Evolutionary conservation across 176 grass and related monocot genomes (phyloP), one percentile per base, ranked within the genome.

Genomic region (Lolium perenne): DNA sequence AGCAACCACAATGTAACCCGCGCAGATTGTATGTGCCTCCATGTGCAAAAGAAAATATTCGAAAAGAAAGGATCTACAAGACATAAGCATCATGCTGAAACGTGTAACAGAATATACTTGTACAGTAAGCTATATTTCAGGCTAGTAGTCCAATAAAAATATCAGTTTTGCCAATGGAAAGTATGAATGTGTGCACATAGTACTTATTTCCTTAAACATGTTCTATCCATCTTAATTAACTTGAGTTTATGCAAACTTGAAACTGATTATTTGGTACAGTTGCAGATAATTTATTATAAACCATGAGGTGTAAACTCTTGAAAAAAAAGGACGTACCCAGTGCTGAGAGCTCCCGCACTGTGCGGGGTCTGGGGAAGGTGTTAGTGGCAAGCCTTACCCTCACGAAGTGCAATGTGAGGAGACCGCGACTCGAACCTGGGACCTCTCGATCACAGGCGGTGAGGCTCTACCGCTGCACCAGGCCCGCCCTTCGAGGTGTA

Each of bases 41-140:
- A 48, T 13, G 67, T 16, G 47, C 15, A 38, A 83, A 74, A 40
- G 0, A 53, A 85, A 91, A 41, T 41, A 41, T 71, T 87, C 38
- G 3, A 46, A 23, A 38, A 13, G 40, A 41, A 81, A 56, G 59
- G 16, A 68, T 46, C 2, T 41, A 7, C 32, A 68, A 25, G 15
- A 29, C 35, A 85, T 67, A 77, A 69, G 54, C 4, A 26, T 56
- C n/a, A 66, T 16, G 9, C 4, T 68, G 35, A 63, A 78, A 85
- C 7, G n/a, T 17, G 54, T 65, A 9, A 11, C 32, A 26, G 9
- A 67, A 43, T 45, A 74, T 82, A 14, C 15, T 71, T n/a, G 18
- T 17, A 65, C 0, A 64, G 10, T 66, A 41, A 41, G 40, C 40
- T 41, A 41, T 41, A 41, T 41, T 41, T 41, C 6, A 20, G 43